Evolutionary conservation across 768 basidiomycete species (phyloP), one percentile per base, ranked within the genome.

Genomic region (Tubosaeta sp.): DNA sequence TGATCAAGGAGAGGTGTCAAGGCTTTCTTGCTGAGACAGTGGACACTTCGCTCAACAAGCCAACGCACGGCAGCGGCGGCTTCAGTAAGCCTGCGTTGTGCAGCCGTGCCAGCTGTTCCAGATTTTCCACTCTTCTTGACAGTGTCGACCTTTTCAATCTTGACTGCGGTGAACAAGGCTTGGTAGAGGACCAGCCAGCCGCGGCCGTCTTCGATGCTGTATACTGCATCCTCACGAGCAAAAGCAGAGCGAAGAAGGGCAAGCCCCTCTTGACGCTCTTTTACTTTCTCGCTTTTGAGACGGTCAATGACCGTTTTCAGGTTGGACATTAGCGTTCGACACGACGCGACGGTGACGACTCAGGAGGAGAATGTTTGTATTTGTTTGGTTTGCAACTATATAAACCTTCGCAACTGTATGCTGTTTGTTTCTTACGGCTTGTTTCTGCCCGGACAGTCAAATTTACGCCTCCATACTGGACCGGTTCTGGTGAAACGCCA

Each of bases 401-500:
- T 53, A 69, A 54, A 16, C 25, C 10, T 14, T 8, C 11, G 19
- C 18, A 10, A 41, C 22, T 25, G 36, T 19, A 41, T 43, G 38
- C 16, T 25, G 10, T 22, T 40, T 43, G 21, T 53, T 40, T 35
- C 52, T 53, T 25, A 58, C 58, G 84, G 84, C 84, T 74, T 73
- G 59, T 80, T 85, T 87, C 84, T 86, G 84, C 84, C 84, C 84
- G 84, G 77, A 78, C 82, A 85, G 84, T 74, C 69, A 69, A 38
- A 59, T 64, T 46, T 38, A 71, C 69, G 68, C 72, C 68, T 73
- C 79, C 68, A 83, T 80, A 72, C 82, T 85, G 82, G 69, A 69
- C 79, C 83, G 84, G 84, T 87, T 87, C 85, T 87, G 84, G 82
- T 85, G 82, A 83, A 75, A 73, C 34, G 85, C 84, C 84, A 68